Base-by-base conservation (phyloP, 805 yeast genomes). In the Nakazawaea populi region DNA sequence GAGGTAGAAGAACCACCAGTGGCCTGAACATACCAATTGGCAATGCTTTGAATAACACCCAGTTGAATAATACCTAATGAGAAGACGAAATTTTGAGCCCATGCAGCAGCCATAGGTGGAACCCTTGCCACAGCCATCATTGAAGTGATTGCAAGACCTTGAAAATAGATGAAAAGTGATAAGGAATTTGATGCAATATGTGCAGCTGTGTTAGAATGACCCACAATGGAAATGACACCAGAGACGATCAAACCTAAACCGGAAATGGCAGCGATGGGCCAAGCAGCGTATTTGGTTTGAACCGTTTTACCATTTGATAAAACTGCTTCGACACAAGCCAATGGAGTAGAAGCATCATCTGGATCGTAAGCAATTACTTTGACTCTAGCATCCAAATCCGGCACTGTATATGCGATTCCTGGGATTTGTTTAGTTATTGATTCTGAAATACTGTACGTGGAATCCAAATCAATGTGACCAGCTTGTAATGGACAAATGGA, bases 31-130 rank as follows among this genome's bases (percentile, higher is more conserved):
- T 92, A 92, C 99, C 99, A 92, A 65, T 85, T 80, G 56, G 94
- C 85, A 55, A 89, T 87, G 42, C 74, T 66, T 66, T 91, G 97
- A 80, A 92, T 85, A 61, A 90, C 88, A 11, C 69, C 67, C 6
- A 83, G 80, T 49, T 78, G 77, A 59, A 94, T 87, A 56, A 92
- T 84, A 44, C 99, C 99, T 79, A 92, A 79, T 1, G 97, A 83
- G 98, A 98, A 92, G 68, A 82, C 83, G 74, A 94, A 94, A 71
- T 92, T 94, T 69, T 92, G 96, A 34, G 95, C 83, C 99, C 99
- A 92, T 2, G 98, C 91, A 3, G 96, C 89, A 5, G 97, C 98
- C 58, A 94, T 91, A 2, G 99, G 99, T 1, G 99, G 99, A 24
- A 89, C 87, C 54, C 80, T 74, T 24, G 89, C 79, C 32, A 92